Conservation (phyloP, 1,284 basidiomycete species). For the Tremellales sp. region DNA sequence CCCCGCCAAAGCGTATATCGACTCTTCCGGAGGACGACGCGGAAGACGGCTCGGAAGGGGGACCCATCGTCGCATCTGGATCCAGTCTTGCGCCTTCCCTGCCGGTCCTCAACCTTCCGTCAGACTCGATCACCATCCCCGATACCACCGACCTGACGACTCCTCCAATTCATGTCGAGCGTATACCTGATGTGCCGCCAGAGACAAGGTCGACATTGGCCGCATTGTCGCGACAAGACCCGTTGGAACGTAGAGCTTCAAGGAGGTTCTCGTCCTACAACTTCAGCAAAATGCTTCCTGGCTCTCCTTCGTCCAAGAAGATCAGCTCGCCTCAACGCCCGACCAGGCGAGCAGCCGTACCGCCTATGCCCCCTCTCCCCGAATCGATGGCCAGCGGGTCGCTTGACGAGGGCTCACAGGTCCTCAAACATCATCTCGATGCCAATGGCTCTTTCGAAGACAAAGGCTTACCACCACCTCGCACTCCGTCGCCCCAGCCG, state of each 20-base stretch:
- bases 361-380: slow-evolving; percentile 39
- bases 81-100: slow-evolving; percentile 14
- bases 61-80: slow-evolving; percentile 3
- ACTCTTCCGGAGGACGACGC: slow-evolving; percentile 9
- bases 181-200: slow-evolving; percentile 48
- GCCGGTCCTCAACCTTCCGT: slow-evolving; percentile 25
- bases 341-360: slow-evolving; percentile 29
- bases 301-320: slow-evolving; percentile 41
- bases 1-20: slow-evolving; percentile 9
- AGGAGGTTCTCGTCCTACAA: slow-evolving; percentile 96
- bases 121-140: slow-evolving; percentile 13
- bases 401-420: background rate
- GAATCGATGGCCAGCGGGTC: slow-evolving; percentile 4
- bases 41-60: background rate
- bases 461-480: background rate
- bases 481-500: background rate
- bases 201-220: slow-evolving; percentile 79
- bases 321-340: slow-evolving; percentile 41
- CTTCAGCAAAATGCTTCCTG: slow-evolving; percentile 83
- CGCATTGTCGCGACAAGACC: slow-evolving; percentile 79
- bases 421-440: background rate
- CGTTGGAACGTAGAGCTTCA: slow-evolving; percentile 84
- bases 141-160: slow-evolving; percentile 12
- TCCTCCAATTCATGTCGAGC: slow-evolving; percentile 47
- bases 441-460: background rate